A percentile compares a stretch with the other conserved stretches of the same genome.
Conservation (phyloP, 1,284 basidiomycete species). For the Termitomyces sp. region DNA sequence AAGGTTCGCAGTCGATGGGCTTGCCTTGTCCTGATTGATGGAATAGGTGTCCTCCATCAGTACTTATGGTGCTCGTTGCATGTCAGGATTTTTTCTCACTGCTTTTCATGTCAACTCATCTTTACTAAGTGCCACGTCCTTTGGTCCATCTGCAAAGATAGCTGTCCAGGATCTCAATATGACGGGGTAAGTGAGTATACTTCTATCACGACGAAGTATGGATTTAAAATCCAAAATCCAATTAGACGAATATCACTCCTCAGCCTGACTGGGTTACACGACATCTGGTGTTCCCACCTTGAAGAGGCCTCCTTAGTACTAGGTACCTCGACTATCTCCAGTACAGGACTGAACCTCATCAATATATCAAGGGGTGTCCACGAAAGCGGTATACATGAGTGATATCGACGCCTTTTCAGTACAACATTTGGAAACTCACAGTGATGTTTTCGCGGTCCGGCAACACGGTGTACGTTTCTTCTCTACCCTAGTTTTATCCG, state of each 20-base stretch:
- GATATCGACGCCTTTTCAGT: constrained; percentile 39
- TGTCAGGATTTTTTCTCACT: constrained; percentile 32
- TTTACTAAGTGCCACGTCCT: constrained; percentile 41
- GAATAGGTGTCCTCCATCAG: constrained; percentile 51
- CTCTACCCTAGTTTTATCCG: background rate
- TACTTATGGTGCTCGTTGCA: constrained; percentile 39
- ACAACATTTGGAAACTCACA: constrained; percentile 43
- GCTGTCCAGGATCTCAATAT: constrained; percentile 37
- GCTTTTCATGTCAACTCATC: background rate
- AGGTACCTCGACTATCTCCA: constrained; percentile 32
- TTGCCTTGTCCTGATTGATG: background rate
- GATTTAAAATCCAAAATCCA: constrained; percentile 1
- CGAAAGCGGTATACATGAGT: constrained; percentile 43
- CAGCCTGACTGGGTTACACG: constrained; percentile 38
- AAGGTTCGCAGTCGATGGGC: background rate
- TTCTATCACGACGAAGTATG: background rate
- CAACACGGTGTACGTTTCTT: constrained; percentile 39
- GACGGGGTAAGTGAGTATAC: constrained; percentile 29
- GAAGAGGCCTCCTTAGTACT: constrained; percentile 43
- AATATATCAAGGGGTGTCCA: constrained; percentile 39
- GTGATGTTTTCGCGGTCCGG: constrained; percentile 57
- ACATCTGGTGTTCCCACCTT: constrained; percentile 55
- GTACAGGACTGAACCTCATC: background rate
- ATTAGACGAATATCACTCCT: constrained; percentile 31
- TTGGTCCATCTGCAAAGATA: constrained; percentile 44